phyloP scores from a whole-genome alignment of 257 asterid genomes.

The Plantago elongata region DNA sequence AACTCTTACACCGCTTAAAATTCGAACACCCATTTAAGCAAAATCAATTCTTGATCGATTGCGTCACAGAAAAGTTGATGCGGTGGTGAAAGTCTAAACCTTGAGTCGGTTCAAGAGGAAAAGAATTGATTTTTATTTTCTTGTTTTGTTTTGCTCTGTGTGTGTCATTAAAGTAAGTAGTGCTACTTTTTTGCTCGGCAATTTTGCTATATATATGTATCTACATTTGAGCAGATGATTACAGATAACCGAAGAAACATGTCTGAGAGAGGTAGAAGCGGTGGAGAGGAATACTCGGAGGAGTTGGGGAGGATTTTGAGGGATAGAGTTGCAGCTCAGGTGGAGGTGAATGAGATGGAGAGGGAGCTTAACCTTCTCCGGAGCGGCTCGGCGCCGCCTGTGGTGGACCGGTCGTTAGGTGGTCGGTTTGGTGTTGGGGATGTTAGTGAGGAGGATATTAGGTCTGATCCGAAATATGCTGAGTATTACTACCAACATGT shows the following conservation, averaged over 20 bases:
- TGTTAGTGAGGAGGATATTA: conserved; percentile 49
- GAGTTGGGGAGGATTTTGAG: conserved; percentile 47
- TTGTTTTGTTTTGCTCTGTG: too few relatives aligned
- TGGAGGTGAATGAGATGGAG: conserved; percentile 40
- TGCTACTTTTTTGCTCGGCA: too few relatives aligned
- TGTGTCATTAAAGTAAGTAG: not conserved
- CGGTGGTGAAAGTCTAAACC: too few relatives aligned
- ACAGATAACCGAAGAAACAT: conserved; percentile 26
- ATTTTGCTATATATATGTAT: not conserved
- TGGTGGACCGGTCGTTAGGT: conserved; percentile 45
- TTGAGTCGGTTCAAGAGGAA: too few relatives aligned
- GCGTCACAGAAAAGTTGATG: too few relatives aligned
- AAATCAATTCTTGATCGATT: not conserved
- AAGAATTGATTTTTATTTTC: too few relatives aligned
- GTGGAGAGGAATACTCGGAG: conserved; percentile 35
- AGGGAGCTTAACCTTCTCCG: conserved; percentile 46
- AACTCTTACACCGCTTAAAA: not conserved
- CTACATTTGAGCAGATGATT: conserved; percentile 28
- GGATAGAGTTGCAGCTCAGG: conserved; percentile 29
- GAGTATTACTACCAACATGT: conserved; percentile 60
- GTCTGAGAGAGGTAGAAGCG: conserved; percentile 38
- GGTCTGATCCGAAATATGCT: conserved; percentile 71
- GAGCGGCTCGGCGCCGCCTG: conserved; percentile 76
- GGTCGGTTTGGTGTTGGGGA: conserved; percentile 28
- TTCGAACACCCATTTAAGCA: not conserved